Conservation (phyloP, 768 basidiomycete species). For the Lactifluus subvellereus region DNA sequence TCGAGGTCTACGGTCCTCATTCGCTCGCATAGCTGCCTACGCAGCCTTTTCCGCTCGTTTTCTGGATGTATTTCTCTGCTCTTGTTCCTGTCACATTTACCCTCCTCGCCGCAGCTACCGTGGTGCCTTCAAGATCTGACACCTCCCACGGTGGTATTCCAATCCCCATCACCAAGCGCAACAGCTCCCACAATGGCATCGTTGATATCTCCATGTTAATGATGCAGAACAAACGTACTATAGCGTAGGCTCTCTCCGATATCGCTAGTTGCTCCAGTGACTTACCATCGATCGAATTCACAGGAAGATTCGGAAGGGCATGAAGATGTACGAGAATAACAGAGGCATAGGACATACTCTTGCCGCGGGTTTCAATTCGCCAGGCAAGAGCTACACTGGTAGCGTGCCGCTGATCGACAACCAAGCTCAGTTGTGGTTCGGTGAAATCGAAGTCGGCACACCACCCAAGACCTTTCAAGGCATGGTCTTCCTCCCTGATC, state of each 20-base stretch:
- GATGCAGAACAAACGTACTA: neutral
- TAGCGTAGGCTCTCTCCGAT: neutral
- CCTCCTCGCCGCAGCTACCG: neutral
- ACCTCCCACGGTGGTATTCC: neutral
- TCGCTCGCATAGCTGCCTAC: too few species aligned
- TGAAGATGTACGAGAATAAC: slow-evolving; percentile 6
- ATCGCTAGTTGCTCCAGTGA: neutral
- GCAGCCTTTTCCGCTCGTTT: too few species aligned
- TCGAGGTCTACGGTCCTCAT: too few species aligned
- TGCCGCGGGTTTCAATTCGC: neutral
- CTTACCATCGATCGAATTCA: too few species aligned
- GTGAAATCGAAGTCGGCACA: slow-evolving; percentile 14
- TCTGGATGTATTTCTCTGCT: neutral
- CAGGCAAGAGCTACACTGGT: neutral
- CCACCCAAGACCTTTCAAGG: slow-evolving; percentile 7
- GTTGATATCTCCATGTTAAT: neutral
- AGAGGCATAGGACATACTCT: neutral
- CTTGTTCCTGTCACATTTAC: neutral
- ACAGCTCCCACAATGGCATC: neutral
- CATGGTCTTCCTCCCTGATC: neutral
- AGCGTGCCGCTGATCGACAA: neutral
- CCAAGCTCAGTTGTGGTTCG: slow-evolving; percentile 6
- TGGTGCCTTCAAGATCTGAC: neutral
- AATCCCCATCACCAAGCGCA: slow-evolving; percentile 7
- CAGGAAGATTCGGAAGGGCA: slow-evolving; percentile 11